Evolutionary conservation across 2,329 filamentous ascomycete species (phyloP).

Genomic region (Botrytis medusae): DNA sequence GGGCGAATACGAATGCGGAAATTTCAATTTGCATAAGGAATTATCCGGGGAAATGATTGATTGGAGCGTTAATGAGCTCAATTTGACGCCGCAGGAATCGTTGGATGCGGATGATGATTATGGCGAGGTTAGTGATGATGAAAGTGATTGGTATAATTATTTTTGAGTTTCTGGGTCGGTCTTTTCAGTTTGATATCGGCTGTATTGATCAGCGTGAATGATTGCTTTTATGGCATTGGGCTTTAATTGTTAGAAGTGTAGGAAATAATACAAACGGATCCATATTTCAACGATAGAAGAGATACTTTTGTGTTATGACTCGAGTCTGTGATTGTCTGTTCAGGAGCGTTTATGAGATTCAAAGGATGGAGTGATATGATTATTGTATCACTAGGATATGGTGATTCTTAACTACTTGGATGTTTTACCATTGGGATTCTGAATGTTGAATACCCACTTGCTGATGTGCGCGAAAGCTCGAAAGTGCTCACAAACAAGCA

Average conservation of each 20-base stretch:
- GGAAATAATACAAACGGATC: background rate
- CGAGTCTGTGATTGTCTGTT: background rate
- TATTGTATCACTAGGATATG: background rate
- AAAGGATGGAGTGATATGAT: background rate
- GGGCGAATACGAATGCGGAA: background rate
- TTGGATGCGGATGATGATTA: background rate
- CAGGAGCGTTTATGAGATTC: background rate
- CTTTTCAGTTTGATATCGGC: background rate
- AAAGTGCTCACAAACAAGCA: background rate
- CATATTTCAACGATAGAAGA: background rate
- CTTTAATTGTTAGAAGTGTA: background rate
- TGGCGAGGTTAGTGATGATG: background rate
- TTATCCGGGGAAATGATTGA: background rate
- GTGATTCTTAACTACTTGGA: no score
- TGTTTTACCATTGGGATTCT: accelerated
- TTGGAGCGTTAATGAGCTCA: background rate
- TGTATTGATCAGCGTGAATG: background rate
- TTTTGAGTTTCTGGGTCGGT: background rate
- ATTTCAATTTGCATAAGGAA: background rate
- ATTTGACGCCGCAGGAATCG: background rate
- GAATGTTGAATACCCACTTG: background rate
- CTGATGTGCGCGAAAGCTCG: no score
- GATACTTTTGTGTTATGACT: background rate
- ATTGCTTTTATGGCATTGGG: background rate
- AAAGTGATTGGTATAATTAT: background rate